Base-by-base conservation (phyloP, 129 eudicot species). In the Tanacetum coccineum region DNA sequence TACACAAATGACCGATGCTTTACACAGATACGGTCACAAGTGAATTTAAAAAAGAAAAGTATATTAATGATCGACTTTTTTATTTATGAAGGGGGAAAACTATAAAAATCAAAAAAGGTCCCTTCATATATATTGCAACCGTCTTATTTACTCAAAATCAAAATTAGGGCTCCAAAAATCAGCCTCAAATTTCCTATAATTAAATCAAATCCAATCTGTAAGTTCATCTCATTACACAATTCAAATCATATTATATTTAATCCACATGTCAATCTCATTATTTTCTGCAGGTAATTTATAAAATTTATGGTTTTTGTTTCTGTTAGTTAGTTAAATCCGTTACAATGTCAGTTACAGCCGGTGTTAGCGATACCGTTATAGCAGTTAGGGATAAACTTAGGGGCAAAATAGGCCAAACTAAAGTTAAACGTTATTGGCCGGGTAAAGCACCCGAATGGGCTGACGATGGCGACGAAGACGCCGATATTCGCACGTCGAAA, bases 391-490 rank as follows among this genome's bases (percentile, higher is more conserved):
- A 92, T 73, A 88, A 88, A 54, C 96, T 92, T 49, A 73, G 89
- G 63, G 98, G 96, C 45, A 88, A 89, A 72, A 89, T 89, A 44
- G 95, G 98, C 63, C 95, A 89, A 68, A 93, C 96, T 28, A 88
- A 88, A 67, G 99, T 93, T n/a, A 93, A 93, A 60, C 72, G 99
- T 30, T 89, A 93, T 62, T 93, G 98, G 96, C 95, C 98, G 6
- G 98, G 98, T 47, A 93, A 88, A 75, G 98, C 98, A 8, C 98
- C 96, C 1, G 98, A 93, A 72, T 93, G 96, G 98, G 98, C 96
- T 1, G 96, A 88, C 53, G 95, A 88, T 60, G 73, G 70, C n/a
- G 98, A 89, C 26, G 96, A 93, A 62, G 96, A 82, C 5, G 92
- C 68, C n/a, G 96, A 84, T 73, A 79, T 88, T 0, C 78, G 79